Evolutionary conservation across 1,284 basidiomycete genomes (phyloP), one percentile per base, ranked within the genome.

Genomic region (Blastosporella zonata): DNA sequence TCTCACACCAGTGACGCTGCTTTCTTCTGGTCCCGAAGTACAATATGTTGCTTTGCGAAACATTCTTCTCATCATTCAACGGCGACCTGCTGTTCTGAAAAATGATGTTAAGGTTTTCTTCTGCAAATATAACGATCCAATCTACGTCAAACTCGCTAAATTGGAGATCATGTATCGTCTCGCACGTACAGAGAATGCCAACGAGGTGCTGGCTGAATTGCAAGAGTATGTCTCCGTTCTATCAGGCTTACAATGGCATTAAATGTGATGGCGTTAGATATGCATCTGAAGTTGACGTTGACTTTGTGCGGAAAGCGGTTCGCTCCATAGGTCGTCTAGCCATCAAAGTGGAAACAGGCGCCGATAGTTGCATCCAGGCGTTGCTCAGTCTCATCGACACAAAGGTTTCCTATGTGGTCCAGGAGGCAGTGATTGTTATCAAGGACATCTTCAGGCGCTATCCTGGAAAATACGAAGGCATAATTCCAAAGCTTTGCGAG

Each of bases 91-190:
- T 33, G 92, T 99, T 12, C 75, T 99, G 43, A 90, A 93, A 67
- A 97, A 97, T 67, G 96, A 99, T 63, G 95, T 99, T 67, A 91
- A 94, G 56, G 93, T 97, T 17, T 99, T 99, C 72, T 99, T 99
- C 72, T 98, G 95, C 86, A 99, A 98, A 69, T 99, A 99, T 71
- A 99, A 98, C 64, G 97, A 99, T 64, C 97, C 97, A 1, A 93
- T 97, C 55, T 99, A 99, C 67, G 93, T 99, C 69, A 99, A 99
- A 67, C 80, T 99, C 29, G 95, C 95, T 46, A 99, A 99, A 65
- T 77, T 99, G 49, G 97, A 99, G 67, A 98, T 99, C 61, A 98
- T 99, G 87, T 97, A 98, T 66, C 83, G 97, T 13, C 76, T 99
- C 20, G 92, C 93, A 10, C 84, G 87, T 40, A 87, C 94, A 56